phyloP scores from a whole-genome alignment of 75 land plant genomes.

The Cunninghamia lanceolata region DNA sequence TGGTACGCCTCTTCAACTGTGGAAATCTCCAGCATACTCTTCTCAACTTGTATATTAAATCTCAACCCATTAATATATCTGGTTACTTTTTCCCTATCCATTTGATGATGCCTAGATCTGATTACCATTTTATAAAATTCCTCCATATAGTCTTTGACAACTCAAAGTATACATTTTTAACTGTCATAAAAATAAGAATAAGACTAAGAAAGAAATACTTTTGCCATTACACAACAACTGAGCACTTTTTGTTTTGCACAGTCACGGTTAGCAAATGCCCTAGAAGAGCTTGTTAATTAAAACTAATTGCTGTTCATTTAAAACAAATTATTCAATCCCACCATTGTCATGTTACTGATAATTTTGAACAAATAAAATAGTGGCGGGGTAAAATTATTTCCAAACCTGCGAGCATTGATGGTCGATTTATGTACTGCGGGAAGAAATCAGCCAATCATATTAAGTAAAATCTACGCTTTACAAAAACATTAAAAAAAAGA shows the following conservation, averaged over 20 bases:
- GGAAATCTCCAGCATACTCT: no score
- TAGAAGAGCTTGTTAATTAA: background rate
- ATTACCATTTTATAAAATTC: no score
- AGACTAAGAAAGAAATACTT: no score
- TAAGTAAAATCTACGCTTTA: background rate
- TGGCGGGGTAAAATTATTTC: background rate
- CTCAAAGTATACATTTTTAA: no score
- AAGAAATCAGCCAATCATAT: background rate
- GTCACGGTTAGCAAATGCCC: background rate
- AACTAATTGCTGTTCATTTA: background rate
- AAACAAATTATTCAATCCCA: background rate
- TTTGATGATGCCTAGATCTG: no score
- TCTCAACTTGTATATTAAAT: no score
- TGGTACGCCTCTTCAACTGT: no score
- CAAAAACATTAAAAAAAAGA: background rate
- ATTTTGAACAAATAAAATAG: background rate
- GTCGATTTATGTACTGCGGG: background rate
- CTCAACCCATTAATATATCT: no score
- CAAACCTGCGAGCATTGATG: background rate
- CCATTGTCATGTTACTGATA: background rate
- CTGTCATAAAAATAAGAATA: no score
- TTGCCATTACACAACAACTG: no score
- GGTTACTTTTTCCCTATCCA: no score
- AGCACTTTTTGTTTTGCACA: background rate
- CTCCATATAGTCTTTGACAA: no score